These are phyloP conservation scores for Penicillium griseofulvum DNA, from an alignment of 2,329 filamentous ascomycete species.

Conservation along the genomic window DNA sequence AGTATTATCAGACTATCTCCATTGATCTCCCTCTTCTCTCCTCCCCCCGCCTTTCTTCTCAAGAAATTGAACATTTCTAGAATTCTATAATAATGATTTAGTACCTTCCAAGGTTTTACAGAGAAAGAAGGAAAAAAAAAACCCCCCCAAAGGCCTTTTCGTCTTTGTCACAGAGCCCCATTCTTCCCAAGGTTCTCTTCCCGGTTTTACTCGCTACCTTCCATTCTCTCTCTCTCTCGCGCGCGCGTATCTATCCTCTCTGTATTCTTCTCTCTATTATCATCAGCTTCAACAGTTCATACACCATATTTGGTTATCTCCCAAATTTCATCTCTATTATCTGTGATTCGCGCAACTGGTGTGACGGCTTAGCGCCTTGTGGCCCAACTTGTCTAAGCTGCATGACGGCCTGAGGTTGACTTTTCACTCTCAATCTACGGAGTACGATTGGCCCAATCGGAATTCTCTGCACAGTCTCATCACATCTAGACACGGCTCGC, in stretches of 20 bases:
- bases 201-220: neutral
- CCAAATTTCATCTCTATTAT: neutral
- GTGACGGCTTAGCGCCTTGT: constrained; percentile 27
- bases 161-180: neutral
- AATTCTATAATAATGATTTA: constrained; percentile 14
- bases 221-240: no score
- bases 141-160: neutral
- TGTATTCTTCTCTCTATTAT: neutral
- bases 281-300: neutral
- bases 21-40: constrained; percentile 14
- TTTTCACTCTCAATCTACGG: constrained; percentile 3
- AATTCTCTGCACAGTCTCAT: constrained; percentile 18
- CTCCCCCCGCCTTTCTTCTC: constrained; percentile 13
- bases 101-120: neutral
- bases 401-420: constrained; percentile 24
- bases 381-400: constrained; percentile 25
- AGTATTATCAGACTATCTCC: constrained; percentile 10
- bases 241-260: neutral
- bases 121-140: neutral
- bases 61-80: constrained; percentile 1
- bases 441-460: constrained; percentile 13
- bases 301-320: neutral
- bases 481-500: constrained; percentile 8
- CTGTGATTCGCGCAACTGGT: constrained; percentile 18
- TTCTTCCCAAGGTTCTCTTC: neutral